phyloP scores from a whole-genome alignment of 352 stramenopile genomes.

The Phytopythium aichiense region DNA sequence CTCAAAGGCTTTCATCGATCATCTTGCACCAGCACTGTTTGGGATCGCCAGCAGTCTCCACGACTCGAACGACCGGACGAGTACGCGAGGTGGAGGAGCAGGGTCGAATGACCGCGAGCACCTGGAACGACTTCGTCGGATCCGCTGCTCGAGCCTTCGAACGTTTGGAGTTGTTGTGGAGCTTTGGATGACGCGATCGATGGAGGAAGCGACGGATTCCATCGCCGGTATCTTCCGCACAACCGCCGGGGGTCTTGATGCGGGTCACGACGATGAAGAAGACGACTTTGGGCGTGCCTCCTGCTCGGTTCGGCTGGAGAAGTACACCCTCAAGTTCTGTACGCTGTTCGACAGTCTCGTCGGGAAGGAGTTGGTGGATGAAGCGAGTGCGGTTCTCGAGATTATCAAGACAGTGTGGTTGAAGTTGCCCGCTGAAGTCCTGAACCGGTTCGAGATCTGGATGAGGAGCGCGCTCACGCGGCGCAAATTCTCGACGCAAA shows the following conservation, averaged over 20 bases:
- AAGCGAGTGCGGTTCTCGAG: conserved; percentile 12
- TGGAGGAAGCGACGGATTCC: conserved; percentile 16
- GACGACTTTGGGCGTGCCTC: conserved; percentile 14
- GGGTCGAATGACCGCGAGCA: conserved; percentile 5
- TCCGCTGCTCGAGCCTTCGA: conserved; percentile 13
- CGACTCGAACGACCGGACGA: background rate
- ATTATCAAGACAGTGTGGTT: conserved; percentile 15
- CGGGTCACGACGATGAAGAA: conserved; percentile 9
- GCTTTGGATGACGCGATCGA: conserved; percentile 19
- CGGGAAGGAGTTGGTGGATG: conserved; percentile 10
- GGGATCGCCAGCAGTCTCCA: conserved; percentile 7
- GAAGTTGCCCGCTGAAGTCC: conserved; percentile 12
- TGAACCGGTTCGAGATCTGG: conserved; percentile 21
- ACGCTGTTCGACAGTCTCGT: conserved; percentile 19
- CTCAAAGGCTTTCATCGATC: conserved; percentile 14
- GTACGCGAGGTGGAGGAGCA: background rate
- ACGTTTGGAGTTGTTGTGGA: conserved; percentile 12
- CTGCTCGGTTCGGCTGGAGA: conserved; percentile 16
- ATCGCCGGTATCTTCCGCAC: conserved; percentile 13
- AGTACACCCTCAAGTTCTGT: conserved; percentile 17
- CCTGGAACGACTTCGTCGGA: conserved; percentile 1
- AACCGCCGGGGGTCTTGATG: background rate
- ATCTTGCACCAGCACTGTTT: conserved; percentile 16
- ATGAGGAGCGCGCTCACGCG: conserved; percentile 21
- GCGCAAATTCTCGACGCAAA: conserved; percentile 13